phyloP scores from a whole-genome alignment of 176 grass and related monocot species.

The Avena sativa region DNA sequence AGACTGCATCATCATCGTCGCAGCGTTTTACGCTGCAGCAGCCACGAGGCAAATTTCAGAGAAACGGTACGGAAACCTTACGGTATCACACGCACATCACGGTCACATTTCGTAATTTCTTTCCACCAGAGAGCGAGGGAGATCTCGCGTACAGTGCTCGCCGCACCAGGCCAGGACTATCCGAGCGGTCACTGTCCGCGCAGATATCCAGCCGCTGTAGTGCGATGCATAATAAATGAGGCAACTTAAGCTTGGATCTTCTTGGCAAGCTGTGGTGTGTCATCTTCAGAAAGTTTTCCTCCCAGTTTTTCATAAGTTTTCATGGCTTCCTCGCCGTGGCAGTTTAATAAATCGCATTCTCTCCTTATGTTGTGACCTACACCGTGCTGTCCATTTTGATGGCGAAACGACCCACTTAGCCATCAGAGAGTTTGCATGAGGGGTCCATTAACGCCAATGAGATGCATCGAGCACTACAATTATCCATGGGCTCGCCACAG shows the following conservation, averaged over 20 bases:
- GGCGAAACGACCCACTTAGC: not conserved
- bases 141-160: not conserved
- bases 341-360: not conserved
- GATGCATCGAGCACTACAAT: too few species aligned
- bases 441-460: too few species aligned
- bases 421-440: not conserved
- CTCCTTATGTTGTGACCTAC: not conserved
- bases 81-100: too few species aligned
- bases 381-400: not conserved
- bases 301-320: not conserved
- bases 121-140: not conserved
- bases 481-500: too few species aligned
- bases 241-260: not conserved
- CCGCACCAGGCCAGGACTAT: not conserved
- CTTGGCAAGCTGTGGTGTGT: not conserved
- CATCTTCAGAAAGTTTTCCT: not conserved
- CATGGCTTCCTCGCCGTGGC: too few species aligned
- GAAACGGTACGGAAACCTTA: not conserved
- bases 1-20: too few species aligned
- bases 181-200: not conserved
- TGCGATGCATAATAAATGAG: slow-evolving; percentile 1
- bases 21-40: too few species aligned
- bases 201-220: not conserved
- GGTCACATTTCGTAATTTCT: too few species aligned
- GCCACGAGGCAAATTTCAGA: not conserved